Evolutionary conservation across 352 stramenopile species (phyloP), one percentile per base, ranked within the genome.

Genomic region (Phytophthora agathidicida): DNA sequence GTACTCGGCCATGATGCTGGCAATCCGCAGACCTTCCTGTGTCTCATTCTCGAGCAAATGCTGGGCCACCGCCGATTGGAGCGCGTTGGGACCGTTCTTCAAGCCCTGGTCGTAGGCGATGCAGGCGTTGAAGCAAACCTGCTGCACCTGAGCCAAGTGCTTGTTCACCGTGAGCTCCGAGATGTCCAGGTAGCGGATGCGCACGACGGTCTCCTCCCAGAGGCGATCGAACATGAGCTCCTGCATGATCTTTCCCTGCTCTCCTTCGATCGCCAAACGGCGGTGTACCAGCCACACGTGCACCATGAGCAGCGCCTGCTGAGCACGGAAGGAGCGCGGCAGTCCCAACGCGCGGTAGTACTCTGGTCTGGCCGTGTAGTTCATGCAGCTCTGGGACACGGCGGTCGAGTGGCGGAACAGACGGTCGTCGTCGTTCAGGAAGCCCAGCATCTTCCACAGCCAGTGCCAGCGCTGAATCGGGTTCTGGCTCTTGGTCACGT

Each of bases 271-370:
- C 33, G 97, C 74, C 37, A 99, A 69, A 24, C 96, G 93, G 48
- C 93, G 94, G 68, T 99, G 96, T 33, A 99, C 68, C 46, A 99
- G 88, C 96, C 96, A 99, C 60, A 99, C 85, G 67, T 99, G 96
- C 38, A 89, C 87, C 52, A 98, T 94, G 14, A 98, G 68, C 47
- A 99, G 61, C 33, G 93, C 89, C 70, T 99, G 96, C 49, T 96
- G 91, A 17, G 85, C 77, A 19, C 93, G 91, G 73, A 99, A 99
- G 49, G 96, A 88, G 26, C 80, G 75, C 23, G 64, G 65, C 27
- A 94, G 39, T 50, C 81, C 71, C 64, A 94, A 51, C 30, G 80
- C 79, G 19, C 68, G 68, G 65, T 88, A 95, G 54, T 89, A 92
- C 30, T 89, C 78, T 20, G 80, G 80, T 35, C 75, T 73, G 19